Evolutionary conservation across 345 rosid species (phyloP).

Genomic region (Citrus maxima): DNA sequence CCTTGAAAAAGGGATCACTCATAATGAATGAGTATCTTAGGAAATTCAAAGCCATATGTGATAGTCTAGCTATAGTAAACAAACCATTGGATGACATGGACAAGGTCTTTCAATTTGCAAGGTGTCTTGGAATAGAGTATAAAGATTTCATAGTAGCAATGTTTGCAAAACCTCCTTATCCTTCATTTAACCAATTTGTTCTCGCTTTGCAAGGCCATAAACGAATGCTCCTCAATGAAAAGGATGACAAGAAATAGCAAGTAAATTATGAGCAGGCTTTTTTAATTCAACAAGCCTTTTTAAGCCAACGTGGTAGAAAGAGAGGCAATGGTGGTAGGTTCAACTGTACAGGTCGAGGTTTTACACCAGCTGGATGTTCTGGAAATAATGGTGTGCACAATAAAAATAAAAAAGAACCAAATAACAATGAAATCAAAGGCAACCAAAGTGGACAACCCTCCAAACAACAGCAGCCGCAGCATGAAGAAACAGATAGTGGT

Average conservation of each 20-base stretch:
- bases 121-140: neutral
- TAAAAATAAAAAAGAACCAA: neutral
- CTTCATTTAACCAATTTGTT: neutral
- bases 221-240: neutral
- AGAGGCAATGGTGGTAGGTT: too few species aligned
- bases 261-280: neutral
- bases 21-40: neutral
- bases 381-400: neutral
- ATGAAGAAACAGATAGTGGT: neutral
- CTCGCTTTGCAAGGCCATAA: neutral
- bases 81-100: neutral
- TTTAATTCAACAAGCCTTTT: too few species aligned
- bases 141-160: neutral
- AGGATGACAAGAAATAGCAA: too few species aligned
- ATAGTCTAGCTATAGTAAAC: neutral
- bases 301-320: neutral
- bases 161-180: conserved; percentile 10
- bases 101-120: neutral
- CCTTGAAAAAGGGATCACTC: neutral
- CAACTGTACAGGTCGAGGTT: neutral
- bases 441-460: neutral
- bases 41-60: neutral
- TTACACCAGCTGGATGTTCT: too few species aligned
- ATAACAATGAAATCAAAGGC: neutral
- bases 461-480: neutral